Evolutionary conservation across 768 basidiomycete genomes (phyloP).

Genomic region (Jaapia argillacea): DNA sequence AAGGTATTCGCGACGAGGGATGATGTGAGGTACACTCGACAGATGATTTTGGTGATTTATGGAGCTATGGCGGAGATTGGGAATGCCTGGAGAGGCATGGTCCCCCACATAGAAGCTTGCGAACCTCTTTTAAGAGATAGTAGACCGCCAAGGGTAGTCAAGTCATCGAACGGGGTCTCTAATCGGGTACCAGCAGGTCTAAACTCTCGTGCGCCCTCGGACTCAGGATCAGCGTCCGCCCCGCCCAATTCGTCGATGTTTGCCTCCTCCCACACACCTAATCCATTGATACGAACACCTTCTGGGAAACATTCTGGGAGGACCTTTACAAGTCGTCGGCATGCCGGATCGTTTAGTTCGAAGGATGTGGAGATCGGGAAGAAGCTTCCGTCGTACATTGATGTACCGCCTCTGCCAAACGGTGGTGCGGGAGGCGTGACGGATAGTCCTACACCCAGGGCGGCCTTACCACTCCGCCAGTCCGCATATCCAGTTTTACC

Average conservation of each 20-base stretch:
- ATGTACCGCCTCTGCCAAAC: slow-evolving; percentile 29
- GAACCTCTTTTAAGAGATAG: slow-evolving; percentile 48
- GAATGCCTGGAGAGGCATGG: slow-evolving; percentile 72
- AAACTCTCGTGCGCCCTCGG: slow-evolving; percentile 3
- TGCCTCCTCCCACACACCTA: slow-evolving; percentile 12
- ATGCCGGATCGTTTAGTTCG: slow-evolving; percentile 92
- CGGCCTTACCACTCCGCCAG: slow-evolving; percentile 16
- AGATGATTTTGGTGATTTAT: slow-evolving; percentile 79
- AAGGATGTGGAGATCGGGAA: slow-evolving; percentile 89
- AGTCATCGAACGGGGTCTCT: slow-evolving; percentile 11
- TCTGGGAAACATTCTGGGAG: slow-evolving; percentile 11
- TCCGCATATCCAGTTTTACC: slow-evolving; percentile 9
- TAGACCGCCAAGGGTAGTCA: slow-evolving; percentile 24
- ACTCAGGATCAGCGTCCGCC: slow-evolving; percentile 11
- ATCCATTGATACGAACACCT: slow-evolving; percentile 21
- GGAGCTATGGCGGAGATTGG: slow-evolving; percentile 86
- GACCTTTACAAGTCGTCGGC: slow-evolving; percentile 34
- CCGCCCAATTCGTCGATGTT: slow-evolving; percentile 17
- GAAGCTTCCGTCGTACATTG: slow-evolving; percentile 57
- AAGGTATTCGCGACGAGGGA: slow-evolving; percentile 64
- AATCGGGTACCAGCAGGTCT: neutral
- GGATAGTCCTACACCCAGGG: slow-evolving; percentile 16
- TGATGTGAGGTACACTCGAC: slow-evolving; percentile 82
- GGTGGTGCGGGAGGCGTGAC: slow-evolving; percentile 20
- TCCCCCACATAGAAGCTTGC: slow-evolving; percentile 60